Conservation (phyloP, 2,329 filamentous ascomycete species). For the Hypomyces perniciosus region DNA sequence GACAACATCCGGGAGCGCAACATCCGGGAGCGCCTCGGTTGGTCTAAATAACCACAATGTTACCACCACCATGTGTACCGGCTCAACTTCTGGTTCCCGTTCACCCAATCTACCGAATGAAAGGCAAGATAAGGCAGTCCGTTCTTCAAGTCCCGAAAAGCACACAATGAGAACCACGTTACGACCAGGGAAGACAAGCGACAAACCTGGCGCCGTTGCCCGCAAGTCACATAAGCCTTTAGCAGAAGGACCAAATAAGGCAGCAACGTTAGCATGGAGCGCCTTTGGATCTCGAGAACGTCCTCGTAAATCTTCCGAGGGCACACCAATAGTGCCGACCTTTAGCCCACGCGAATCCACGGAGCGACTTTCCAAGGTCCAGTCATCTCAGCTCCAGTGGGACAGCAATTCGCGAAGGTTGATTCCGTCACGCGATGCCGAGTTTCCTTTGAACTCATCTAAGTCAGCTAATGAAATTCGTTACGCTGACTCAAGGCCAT, state of each 20-base stretch:
- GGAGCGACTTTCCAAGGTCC: constrained; percentile 28
- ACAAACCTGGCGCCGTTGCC: constrained; percentile 35
- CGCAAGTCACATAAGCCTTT: constrained; percentile 37
- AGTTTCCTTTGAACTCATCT: constrained; percentile 22
- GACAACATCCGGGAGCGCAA: constrained; percentile 43
- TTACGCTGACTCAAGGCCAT: constrained; percentile 31
- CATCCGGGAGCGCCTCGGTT: constrained; percentile 28
- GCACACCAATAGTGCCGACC: constrained; percentile 17
- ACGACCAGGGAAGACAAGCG: constrained; percentile 41
- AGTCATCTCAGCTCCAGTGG: constrained; percentile 40
- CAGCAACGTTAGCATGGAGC: constrained; percentile 58
- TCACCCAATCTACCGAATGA: constrained; percentile 27
- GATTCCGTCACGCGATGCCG: constrained; percentile 34
- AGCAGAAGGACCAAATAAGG: constrained; percentile 54
- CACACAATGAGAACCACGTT: constrained; percentile 58
- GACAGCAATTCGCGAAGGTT: constrained; percentile 50
- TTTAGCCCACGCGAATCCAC: constrained; percentile 21
- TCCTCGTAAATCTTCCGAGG: constrained; percentile 20
- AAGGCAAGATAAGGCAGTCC: constrained; percentile 33
- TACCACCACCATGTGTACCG: constrained; percentile 12
- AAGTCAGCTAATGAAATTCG: constrained; percentile 36
- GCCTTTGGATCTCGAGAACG: constrained; percentile 38
- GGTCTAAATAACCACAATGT: constrained; percentile 24
- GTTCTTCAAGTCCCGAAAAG: constrained; percentile 54
- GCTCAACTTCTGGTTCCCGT: constrained; percentile 23